Evolutionary conservation across 257 asterid genomes (phyloP).

Genomic region (Sherardia arvensis): DNA sequence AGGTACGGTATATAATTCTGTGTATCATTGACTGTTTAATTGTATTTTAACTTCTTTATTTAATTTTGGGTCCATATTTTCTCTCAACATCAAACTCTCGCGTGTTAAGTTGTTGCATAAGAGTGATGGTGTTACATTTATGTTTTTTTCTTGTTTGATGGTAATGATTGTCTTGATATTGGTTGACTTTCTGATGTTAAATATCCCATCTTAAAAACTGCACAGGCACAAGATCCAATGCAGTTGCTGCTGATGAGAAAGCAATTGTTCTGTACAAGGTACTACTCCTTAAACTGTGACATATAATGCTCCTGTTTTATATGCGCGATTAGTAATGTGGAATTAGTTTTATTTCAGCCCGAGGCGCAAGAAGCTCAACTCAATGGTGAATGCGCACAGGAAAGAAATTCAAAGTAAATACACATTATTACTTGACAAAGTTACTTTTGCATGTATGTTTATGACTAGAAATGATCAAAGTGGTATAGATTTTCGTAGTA

Average conservation of each 20-base stretch:
- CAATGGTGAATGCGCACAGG: conserved; percentile 37
- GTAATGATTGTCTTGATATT: background rate
- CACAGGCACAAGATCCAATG: conserved; percentile 48
- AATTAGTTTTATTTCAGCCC: conserved; percentile 46
- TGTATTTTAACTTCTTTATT: background rate
- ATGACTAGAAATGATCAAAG: background rate
- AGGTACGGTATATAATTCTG: conserved; percentile 33
- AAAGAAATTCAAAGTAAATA: conserved; percentile 65
- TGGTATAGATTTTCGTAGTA: background rate
- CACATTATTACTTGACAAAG: conserved; percentile 10
- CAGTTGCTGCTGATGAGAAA: conserved; percentile 54
- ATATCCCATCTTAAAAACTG: conserved; percentile 9
- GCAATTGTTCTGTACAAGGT: conserved; percentile 87
- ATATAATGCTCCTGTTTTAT: background rate
- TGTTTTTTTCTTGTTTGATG: background rate
- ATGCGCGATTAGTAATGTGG: background rate
- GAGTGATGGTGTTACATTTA: background rate
- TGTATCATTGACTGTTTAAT: background rate
- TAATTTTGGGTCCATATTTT: background rate
- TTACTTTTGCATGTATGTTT: background rate
- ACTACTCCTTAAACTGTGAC: conserved; percentile 16
- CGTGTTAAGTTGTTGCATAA: background rate
- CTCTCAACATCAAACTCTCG: background rate
- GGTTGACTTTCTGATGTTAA: conserved; percentile 8
- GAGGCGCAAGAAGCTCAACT: conserved; percentile 45